Percentiles rank a stretch among this genome's conserved stretches.
Evolutionary conservation across 495 filamentous ascomycete species (phyloP).

Genomic region (Aspergillus biplanus): DNA sequence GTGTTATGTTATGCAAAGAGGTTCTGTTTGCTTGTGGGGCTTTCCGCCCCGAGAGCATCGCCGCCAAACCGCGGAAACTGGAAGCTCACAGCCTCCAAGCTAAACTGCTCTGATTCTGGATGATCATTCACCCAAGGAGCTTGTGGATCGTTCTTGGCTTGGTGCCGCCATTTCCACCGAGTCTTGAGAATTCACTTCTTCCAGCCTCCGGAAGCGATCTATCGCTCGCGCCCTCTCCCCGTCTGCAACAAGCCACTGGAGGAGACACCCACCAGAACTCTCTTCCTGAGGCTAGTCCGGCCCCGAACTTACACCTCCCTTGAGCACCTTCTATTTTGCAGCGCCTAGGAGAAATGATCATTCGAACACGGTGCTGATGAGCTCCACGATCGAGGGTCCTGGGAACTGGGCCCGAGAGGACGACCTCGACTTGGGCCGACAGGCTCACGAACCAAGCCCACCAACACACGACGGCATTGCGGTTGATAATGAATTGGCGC

Average conservation of each 20-base stretch:
- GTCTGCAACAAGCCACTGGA: constrained; percentile 5
- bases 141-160: constrained; percentile 10
- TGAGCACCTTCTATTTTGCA: constrained; percentile 5
- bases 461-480: constrained; percentile 30
- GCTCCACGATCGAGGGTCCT: constrained; percentile 54
- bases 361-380: constrained; percentile 50
- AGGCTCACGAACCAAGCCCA: constrained; percentile 32
- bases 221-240: background rate
- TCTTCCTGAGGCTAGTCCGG: background rate
- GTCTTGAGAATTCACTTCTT: background rate
- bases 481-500: constrained; percentile 22
- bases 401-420: constrained; percentile 51
- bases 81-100: constrained; percentile 6
- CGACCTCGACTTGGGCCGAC: constrained; percentile 51
- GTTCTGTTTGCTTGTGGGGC: constrained; percentile 12
- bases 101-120: background rate
- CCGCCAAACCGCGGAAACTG: constrained; percentile 17
- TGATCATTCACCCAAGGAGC: constrained; percentile 13
- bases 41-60: background rate
- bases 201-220: background rate
- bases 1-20: background rate
- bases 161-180: constrained; percentile 8
- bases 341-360: constrained; percentile 45
- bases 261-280: constrained; percentile 6
- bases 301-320: background rate